Base-by-base conservation (phyloP, 805 yeast genomes). In the Suhomyces canberraensis region DNA sequence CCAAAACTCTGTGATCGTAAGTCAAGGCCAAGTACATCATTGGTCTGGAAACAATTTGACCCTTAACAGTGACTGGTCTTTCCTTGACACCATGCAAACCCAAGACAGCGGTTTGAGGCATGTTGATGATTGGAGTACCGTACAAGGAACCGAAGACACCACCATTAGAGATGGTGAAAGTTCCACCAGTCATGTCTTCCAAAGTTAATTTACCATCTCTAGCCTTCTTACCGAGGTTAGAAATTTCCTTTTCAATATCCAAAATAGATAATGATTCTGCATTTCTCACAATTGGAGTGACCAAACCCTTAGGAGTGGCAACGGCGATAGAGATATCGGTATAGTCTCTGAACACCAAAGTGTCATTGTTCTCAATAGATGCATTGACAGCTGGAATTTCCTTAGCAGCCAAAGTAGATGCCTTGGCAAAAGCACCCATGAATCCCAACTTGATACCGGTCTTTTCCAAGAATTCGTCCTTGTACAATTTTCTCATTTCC, bases 21-120 rank as follows among this genome's bases (percentile, higher is more conserved):
- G 98, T 91, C 66, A 93, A 82, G 37, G 98, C 98, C 57, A 93
- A 71, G 78, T 93, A 93, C 98, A 93, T 93, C 98, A 93, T 91
- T 64, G 98, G 98, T 76, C 98, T 85, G 30, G 91, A 78, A 51
- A 86, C 98, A 52, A 93, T 77, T 76, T 91, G 90, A 38, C 98
- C 98, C 53, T 93, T 83, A 42, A 93, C 89, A 42, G 91, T 91
- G 42, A 93, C 96, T 30, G 98, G 93, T 76, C 98, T 89, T 66
- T 93, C 91, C 75, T 93, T 93, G 52, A 87, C 84, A 67, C 97
- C 98, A 58, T 93, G 98, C 60, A 93, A 78, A 53, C 98, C 98
- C 53, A 93, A 77, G 16, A 93, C 98, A 30, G 98, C 97, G 41
- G 96, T 89, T 73, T 93, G 98, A 37, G 98, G 98, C 79, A 85